Percentiles rank a stretch among this genome's conserved stretches.
Evolutionary conservation across 192 early-diverging fungal species (phyloP).

Genomic region (Diversispora epigaea): DNA sequence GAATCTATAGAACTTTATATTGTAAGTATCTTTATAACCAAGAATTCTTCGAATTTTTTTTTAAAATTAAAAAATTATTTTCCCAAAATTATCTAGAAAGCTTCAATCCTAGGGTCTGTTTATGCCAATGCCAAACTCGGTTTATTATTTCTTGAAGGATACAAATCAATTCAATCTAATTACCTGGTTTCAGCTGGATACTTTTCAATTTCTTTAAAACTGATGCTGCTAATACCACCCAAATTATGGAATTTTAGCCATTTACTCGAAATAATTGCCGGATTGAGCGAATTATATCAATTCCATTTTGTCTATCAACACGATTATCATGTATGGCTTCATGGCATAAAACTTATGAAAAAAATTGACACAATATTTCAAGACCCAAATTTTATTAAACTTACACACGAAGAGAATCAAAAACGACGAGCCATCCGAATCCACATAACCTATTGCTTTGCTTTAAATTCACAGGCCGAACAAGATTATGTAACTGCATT

Average conservation of each 20-base stretch:
- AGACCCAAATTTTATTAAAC: not conserved
- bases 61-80: no score
- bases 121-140: slow-evolving; percentile 1
- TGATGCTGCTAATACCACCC: not conserved
- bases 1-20: no score
- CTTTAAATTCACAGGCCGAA: not conserved
- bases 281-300: slow-evolving; percentile 2
- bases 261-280: not conserved
- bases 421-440: not conserved
- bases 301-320: not conserved
- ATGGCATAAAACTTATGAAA: slow-evolving; percentile 20
- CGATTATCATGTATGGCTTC: slow-evolving; percentile 7
- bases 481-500: not conserved
- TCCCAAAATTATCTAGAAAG: not conserved
- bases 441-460: slow-evolving; percentile 2
- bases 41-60: no score
- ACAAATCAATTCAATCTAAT: not conserved
- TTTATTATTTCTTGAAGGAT: not conserved
- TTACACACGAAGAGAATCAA: not conserved
- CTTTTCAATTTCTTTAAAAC: slow-evolving; percentile 15
- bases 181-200: not conserved
- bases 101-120: not conserved
- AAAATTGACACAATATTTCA: not conserved
- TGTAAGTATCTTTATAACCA: no score
- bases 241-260: not conserved